Percentiles rank a stretch among this genome's conserved stretches.
phyloP scores from a whole-genome alignment of 495 filamentous ascomycete genomes.

The Aspergillus carlsbadensis region DNA sequence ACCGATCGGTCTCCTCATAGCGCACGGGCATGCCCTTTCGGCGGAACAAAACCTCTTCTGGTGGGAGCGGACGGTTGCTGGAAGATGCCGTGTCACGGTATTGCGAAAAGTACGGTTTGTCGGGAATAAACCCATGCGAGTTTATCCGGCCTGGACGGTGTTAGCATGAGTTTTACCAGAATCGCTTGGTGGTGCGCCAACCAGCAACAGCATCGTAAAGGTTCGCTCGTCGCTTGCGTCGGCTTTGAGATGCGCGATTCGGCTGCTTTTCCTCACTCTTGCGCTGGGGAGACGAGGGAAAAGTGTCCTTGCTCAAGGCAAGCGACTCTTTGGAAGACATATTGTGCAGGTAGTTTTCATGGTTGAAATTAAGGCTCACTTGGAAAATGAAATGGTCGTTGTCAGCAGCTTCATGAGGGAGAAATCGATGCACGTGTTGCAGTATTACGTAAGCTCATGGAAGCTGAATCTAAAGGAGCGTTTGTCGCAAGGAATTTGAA shows the following conservation, averaged over 20 bases:
- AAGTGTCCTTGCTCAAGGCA: conserved; percentile 23
- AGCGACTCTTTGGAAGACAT: conserved; percentile 28
- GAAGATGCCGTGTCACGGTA: conserved; percentile 54
- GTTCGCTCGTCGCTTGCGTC: conserved; percentile 43
- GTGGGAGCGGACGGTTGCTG: conserved; percentile 52
- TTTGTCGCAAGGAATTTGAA: no score
- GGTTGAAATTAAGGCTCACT: not conserved
- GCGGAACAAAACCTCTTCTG: conserved; percentile 76
- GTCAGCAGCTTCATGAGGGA: not conserved
- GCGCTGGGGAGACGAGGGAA: conserved; percentile 15
- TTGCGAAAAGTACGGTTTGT: conserved; percentile 33
- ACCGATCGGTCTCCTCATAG: conserved; percentile 70
- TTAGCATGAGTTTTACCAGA: not conserved
- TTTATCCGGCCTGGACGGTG: conserved; percentile 51
- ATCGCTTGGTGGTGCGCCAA: conserved; percentile 27
- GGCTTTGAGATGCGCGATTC: conserved; percentile 2
- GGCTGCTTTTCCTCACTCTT: conserved; percentile 5
- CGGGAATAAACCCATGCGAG: conserved; percentile 40
- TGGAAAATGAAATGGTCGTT: no score
- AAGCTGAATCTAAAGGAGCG: no score
- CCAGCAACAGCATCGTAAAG: conserved; percentile 83
- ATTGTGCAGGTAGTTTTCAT: not conserved
- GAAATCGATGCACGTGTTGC: not conserved
- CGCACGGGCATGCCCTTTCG: conserved; percentile 57
- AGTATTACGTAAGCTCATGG: no score